Conservation (phyloP, 2,329 filamentous ascomycete species). For the Coniochaeta sp. region DNA sequence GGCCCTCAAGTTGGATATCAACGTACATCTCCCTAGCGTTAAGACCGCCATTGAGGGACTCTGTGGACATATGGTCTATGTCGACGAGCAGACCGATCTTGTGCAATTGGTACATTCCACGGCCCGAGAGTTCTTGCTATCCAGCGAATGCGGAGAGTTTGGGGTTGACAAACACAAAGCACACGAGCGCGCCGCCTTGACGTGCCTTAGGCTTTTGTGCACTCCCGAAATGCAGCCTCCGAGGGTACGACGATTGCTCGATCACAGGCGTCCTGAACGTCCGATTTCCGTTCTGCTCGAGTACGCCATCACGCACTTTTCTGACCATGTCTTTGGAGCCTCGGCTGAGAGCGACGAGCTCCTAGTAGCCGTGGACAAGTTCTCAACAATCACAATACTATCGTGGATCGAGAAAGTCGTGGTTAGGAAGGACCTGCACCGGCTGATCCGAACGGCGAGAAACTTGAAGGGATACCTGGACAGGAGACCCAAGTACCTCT, state of each 20-base stretch:
- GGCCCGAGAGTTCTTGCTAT: conserved; percentile 20
- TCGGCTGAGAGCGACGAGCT: conserved; percentile 13
- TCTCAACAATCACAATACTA: too few species aligned
- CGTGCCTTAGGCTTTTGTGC: conserved; percentile 17
- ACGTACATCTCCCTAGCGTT: conserved; percentile 18
- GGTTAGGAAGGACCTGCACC: too few species aligned
- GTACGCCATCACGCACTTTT: conserved; percentile 18
- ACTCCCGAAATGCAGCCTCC: conserved; percentile 9
- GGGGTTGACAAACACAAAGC: conserved; percentile 10
- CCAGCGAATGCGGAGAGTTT: conserved; percentile 11
- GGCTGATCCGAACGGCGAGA: too few species aligned
- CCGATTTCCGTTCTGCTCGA: conserved; percentile 8
- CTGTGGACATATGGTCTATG: conserved; percentile 22
- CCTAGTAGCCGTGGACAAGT: too few species aligned
- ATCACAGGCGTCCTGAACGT: conserved; percentile 4
- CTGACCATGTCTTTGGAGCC: conserved; percentile 16
- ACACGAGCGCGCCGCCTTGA: conserved; percentile 23
- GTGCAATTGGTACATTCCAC: conserved; percentile 25
- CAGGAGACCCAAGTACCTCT: too few species aligned
- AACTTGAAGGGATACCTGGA: too few species aligned
- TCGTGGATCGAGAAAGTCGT: too few species aligned
- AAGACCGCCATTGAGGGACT: conserved; percentile 18
- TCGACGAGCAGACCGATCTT: conserved; percentile 17
- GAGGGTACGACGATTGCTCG: not conserved
- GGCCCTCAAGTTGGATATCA: conserved; percentile 15